Conservation (phyloP, 371 early-diverging fungal genomes). For the Rhizopus arrhizus region DNA sequence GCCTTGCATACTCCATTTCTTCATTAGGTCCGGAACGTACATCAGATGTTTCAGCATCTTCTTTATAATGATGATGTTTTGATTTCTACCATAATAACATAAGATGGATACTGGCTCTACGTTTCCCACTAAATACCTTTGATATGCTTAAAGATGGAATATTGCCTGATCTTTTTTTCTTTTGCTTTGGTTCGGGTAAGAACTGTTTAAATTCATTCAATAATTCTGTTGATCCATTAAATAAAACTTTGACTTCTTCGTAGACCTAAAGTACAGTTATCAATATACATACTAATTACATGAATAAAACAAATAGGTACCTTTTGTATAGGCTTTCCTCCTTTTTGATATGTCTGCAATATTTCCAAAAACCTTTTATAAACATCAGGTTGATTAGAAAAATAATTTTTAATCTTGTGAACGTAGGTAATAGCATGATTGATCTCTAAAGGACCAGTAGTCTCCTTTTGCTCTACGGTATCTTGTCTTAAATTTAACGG, state of each 20-base stretch:
- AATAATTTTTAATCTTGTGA: slow-evolving; percentile 96
- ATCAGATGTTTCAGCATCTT: slow-evolving; percentile 10
- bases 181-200: slow-evolving; percentile 67
- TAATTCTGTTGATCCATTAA: slow-evolving; percentile 80
- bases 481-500: slow-evolving; percentile 10
- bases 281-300: not conserved
- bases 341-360: slow-evolving; percentile 92
- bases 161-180: slow-evolving; percentile 19
- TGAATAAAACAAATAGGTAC: slow-evolving; percentile 29
- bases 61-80: slow-evolving; percentile 10
- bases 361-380: slow-evolving; percentile 95
- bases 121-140: slow-evolving; percentile 6
- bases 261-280: slow-evolving; percentile 64
- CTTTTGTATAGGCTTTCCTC: slow-evolving; percentile 87
- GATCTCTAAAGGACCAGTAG: slow-evolving; percentile 79
- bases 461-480: not conserved
- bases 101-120: not conserved
- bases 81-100: slow-evolving; percentile 5
- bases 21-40: slow-evolving; percentile 12
- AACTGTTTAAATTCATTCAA: slow-evolving; percentile 96
- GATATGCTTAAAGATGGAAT: slow-evolving; percentile 19
- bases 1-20: slow-evolving; percentile 26
- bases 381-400: slow-evolving; percentile 82
- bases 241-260: slow-evolving; percentile 80
- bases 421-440: slow-evolving; percentile 97